Evolutionary conservation across 495 filamentous ascomycete genomes (phyloP), one percentile per base, ranked within the genome.

Genomic region (Durotheca rogersii): DNA sequence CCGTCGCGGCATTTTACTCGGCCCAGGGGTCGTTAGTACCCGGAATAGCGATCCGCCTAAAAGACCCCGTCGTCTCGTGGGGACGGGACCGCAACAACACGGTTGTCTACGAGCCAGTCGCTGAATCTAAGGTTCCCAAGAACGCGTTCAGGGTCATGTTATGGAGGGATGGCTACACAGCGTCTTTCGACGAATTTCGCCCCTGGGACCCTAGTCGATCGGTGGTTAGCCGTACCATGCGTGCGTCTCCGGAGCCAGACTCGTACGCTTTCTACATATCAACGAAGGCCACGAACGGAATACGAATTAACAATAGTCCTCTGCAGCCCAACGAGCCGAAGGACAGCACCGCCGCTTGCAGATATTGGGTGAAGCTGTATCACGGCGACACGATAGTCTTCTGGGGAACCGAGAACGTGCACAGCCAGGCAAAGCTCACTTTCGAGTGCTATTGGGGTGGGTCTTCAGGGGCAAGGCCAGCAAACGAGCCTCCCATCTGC

Each of bases 131-230:
- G 15, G 81, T 96, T 21, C 88, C 90, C 4, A 90, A 90, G 58
- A 81, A 82, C 43, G 90, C 85, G n/a, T 78, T 94, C 56, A 83
- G 85, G 53, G 75, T 96, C 41, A 73, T 84, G 11, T 82, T 90
- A 55, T 89, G 83, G 78, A 80, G 80, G 17, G 75, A 78, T 0
- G 78, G 76, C 1, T 82, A 87, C 51, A 81, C 85, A 23, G 67
- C 70, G 7, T 58, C 60, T 15, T 57, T 54, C 40, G 55, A 58
- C 19, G 54, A 67, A 25, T 63, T 66, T 15, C 70, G 67, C 20
- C 72, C 70, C 4, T 77, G 74, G 70, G 64, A 63, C 34, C 58
- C 43, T 19, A 32, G 35, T 12, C 59, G 42, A 12, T 63, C 72
- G 1, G 62, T 62, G 3, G 38, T 41, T 2, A 63, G 38, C 35